These are phyloP conservation scores for Fraxinus baroniana DNA, from an alignment of 305 asterid species.

Conservation along the genomic window DNA sequence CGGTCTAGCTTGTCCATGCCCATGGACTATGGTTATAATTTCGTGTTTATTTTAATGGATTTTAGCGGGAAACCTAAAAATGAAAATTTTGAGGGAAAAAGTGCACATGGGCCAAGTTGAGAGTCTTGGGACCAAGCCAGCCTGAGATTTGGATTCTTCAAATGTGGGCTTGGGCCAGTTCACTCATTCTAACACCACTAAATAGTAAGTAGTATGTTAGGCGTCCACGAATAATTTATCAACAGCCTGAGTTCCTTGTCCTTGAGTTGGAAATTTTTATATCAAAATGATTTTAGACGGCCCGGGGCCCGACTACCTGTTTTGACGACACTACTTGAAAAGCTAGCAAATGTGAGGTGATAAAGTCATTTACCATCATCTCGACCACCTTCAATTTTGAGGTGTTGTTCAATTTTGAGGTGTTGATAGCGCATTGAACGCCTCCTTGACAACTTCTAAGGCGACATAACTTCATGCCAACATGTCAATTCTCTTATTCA, in stretches of 20 bases:
- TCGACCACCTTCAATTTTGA: neutral
- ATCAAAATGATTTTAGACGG: neutral
- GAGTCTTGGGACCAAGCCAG: neutral
- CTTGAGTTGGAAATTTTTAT: neutral
- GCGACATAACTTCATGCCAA: neutral
- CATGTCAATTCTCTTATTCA: neutral
- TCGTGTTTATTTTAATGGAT: neutral
- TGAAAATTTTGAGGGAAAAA: neutral
- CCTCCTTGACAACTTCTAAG: neutral
- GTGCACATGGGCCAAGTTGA: neutral
- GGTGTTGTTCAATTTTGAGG: neutral
- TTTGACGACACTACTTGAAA: neutral
- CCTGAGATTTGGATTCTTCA: neutral
- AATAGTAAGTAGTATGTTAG: neutral
- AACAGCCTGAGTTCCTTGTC: neutral
- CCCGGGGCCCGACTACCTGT: neutral
- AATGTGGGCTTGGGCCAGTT: neutral
- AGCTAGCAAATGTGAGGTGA: neutral
- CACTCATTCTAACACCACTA: neutral
- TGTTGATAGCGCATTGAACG: neutral
- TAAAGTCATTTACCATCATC: neutral
- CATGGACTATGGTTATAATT: neutral
- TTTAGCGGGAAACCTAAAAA: neutral
- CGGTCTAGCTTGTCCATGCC: neutral
- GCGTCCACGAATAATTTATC: neutral